These are phyloP conservation scores for Cyberlindnera mississippiensis DNA, from an alignment of 805 yeast genomes.

Conservation along the genomic window DNA sequence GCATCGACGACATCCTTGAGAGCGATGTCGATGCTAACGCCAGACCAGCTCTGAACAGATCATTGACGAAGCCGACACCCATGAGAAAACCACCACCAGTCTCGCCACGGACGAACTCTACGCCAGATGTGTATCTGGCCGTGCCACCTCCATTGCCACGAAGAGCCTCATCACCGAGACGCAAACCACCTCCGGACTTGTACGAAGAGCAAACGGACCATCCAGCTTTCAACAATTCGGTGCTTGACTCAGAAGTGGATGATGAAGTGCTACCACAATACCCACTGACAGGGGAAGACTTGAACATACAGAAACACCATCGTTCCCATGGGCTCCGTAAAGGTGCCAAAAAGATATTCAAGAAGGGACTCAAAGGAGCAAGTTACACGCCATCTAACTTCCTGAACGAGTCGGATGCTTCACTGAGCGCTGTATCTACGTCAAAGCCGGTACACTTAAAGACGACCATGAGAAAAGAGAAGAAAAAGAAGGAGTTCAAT, in stretches of 20 bases:
- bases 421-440: not conserved
- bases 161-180: constrained; percentile 22
- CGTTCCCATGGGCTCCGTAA: constrained; percentile 19
- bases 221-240: too few species aligned
- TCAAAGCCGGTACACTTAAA: constrained; percentile 23
- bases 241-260: constrained; percentile 2
- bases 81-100: constrained; percentile 26
- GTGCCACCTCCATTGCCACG: not conserved
- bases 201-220: not conserved
- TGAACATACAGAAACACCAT: constrained; percentile 2
- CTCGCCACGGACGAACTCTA: constrained; percentile 11
- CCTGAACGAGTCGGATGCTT: constrained; percentile 6
- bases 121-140: not conserved
- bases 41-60: not conserved
- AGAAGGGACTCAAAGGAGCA: constrained; percentile 21
- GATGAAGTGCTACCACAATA: constrained; percentile 24
- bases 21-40: not conserved
- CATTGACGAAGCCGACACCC: not conserved
- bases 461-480: constrained; percentile 28
- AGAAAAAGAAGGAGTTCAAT: constrained; percentile 47
- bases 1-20: constrained; percentile 1
- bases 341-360: constrained; percentile 24
- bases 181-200: constrained; percentile 23
- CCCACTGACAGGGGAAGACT: constrained; percentile 14
- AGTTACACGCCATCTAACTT: constrained; percentile 9